A percentile compares a stretch with the other conserved stretches of the same genome.
phyloP scores from a whole-genome alignment of 179 eudicot species.

The Camellia oleifera region DNA sequence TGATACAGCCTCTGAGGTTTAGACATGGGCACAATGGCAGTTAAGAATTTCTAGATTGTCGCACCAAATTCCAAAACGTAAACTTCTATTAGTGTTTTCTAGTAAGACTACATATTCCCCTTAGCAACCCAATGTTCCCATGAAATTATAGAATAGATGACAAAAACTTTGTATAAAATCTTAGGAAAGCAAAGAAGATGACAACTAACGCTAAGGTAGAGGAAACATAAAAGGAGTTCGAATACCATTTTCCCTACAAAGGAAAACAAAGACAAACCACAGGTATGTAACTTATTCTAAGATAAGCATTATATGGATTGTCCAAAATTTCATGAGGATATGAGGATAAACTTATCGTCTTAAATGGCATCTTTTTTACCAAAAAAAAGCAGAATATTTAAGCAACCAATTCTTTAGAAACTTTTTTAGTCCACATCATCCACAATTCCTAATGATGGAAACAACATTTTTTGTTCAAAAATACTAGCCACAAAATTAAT shows the following conservation, averaged over 20 bases:
- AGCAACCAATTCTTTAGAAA: not conserved
- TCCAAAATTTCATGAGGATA: constrained; percentile 1
- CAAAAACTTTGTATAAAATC: not conserved
- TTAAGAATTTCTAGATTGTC: too few relatives aligned
- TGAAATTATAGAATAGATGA: not conserved
- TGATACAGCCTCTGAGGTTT: too few relatives aligned
- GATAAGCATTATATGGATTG: too few relatives aligned
- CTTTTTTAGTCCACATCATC: not conserved
- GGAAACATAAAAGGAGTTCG: not conserved
- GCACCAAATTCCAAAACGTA: too few relatives aligned
- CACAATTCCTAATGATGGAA: not conserved
- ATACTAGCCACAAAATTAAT: not conserved
- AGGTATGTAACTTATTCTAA: not conserved
- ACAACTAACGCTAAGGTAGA: not conserved
- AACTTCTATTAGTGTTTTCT: not conserved
- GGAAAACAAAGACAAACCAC: constrained; percentile 2
- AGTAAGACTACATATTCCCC: not conserved
- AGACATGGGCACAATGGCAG: too few relatives aligned
- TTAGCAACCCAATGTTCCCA: not conserved
- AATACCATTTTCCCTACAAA: not conserved
- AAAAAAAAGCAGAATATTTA: not conserved
- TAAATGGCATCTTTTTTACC: not conserved
- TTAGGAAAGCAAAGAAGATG: not conserved
- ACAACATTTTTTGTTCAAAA: not conserved
- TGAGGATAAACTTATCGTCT: not conserved